Evolutionary conservation across 108 stramenopile species (phyloP), one percentile per base, ranked within the genome.

Genomic region (Cyclotella distinguenda): DNA sequence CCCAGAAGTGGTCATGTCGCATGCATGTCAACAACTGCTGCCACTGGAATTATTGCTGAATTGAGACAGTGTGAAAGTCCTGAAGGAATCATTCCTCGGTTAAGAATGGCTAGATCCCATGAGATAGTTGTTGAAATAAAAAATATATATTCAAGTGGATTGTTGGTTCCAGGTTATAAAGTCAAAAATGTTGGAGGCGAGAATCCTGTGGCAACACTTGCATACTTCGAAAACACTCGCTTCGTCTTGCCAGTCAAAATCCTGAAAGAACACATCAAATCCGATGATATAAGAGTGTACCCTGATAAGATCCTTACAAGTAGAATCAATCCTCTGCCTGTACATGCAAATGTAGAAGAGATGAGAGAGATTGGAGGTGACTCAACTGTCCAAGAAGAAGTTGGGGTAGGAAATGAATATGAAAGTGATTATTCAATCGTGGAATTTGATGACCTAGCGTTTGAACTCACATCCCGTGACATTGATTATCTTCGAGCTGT

Each of bases 11-110:
- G 77, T 7, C 66, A 49, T 60, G 51, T 57, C 15, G 21, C 59
- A 26, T 58, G 72, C 31, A 73, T 73, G 72, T 64, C 72, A 40
- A 74, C 66, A 28, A 34, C 57, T 42, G 57, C 65, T 26, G 73
- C 73, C 34, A 60, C 43, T 43, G 73, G 50, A 16, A 44, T 23
- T 16, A 66, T 74, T 44, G 42, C 53, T 9, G 42, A 48, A 12
- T 23, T 8, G 7, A 6, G 15, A 4, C 0, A 10, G 19, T 66
- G 40, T 34, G 26, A 39, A 31, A 49, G 66, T 51, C 73, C 65
- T 19, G 40, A 47, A 34, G 47, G 57, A 30, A 25, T 54, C 54
- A 19, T n/a, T 5, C 42, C 4, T 39, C 13, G 6, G 6, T 1
- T 10, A 31, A 22, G 19, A 19, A 48, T 13, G 58, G 58, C 16